Evolutionary conservation across 2,329 filamentous ascomycete genomes (phyloP).

Genomic region (Pseudocercospora cruenta): DNA sequence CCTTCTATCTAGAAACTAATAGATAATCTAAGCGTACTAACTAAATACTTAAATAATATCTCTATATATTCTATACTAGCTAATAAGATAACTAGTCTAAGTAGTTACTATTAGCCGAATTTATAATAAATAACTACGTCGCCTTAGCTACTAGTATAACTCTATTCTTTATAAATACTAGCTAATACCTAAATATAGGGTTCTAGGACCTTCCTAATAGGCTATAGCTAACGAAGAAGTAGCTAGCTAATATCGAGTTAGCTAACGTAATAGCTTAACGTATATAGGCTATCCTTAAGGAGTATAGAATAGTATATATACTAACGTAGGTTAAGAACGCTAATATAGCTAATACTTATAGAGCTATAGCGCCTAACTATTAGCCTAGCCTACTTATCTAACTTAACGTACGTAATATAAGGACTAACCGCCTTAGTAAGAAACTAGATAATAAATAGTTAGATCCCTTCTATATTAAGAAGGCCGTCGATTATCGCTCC

Average conservation of each 20-base stretch:
- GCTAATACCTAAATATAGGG: not conserved
- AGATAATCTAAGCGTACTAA: not conserved
- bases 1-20: not conserved
- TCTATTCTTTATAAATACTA: not conserved
- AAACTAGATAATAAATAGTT: not conserved
- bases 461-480: not conserved
- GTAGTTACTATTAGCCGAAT: not conserved
- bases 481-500: not conserved
- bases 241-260: not conserved
- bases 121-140: constrained; percentile 9
- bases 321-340: not conserved
- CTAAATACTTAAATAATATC: not conserved
- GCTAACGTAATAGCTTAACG: not conserved
- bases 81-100: constrained; percentile 5
- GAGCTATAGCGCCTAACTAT: not conserved
- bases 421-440: not conserved
- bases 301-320: not conserved
- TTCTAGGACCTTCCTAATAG: not conserved
- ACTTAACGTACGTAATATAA: not conserved
- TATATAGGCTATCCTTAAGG: not conserved
- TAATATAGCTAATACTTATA: not conserved
- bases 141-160: not conserved
- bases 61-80: not conserved
- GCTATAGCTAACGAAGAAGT: not conserved
- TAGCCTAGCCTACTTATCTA: not conserved